A percentile compares a stretch with the other conserved stretches of the same genome.
Evolutionary conservation across 306 rosid genomes (phyloP).

Genomic region (Prinsepia uniflora): DNA sequence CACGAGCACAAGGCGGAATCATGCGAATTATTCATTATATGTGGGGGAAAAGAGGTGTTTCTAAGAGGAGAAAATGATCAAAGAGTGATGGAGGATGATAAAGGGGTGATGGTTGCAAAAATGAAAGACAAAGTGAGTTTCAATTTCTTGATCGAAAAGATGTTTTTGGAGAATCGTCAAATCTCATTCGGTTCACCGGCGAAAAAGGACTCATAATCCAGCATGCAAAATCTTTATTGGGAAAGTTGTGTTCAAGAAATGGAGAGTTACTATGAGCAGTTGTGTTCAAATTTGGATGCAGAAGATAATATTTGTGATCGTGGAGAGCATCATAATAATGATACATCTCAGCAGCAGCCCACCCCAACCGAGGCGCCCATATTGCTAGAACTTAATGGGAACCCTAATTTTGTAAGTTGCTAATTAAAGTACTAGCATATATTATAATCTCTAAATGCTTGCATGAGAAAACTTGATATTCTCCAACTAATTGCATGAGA

Average conservation of each 20-base stretch:
- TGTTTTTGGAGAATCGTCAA: conserved; percentile 43
- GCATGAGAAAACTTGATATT: too few species aligned
- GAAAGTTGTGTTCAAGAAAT: conserved; percentile 50
- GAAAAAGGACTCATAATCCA: conserved; percentile 35
- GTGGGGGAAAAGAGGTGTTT: conserved; percentile 72
- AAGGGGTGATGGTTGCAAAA: conserved; percentile 48
- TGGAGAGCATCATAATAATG: conserved; percentile 29
- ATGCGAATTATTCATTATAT: conserved; percentile 67
- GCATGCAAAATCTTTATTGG: conserved; percentile 55
- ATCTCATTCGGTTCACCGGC: conserved; percentile 34
- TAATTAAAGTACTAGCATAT: conserved; percentile 20
- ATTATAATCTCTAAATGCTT: background rate
- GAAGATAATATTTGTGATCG: conserved; percentile 8
- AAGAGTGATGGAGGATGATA: conserved; percentile 59
- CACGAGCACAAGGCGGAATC: conserved; percentile 59
- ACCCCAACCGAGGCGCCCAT: conserved; percentile 47
- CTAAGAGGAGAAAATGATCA: conserved; percentile 49
- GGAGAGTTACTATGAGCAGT: conserved; percentile 50
- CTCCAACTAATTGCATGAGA: background rate
- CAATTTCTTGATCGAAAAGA: conserved; percentile 46
- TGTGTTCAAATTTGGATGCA: conserved; percentile 40
- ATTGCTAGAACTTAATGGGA: conserved; percentile 30
- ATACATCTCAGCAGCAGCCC: conserved; percentile 13
- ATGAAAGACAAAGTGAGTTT: conserved; percentile 40
- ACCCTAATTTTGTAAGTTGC: conserved; percentile 47